These are phyloP conservation scores for Primulina eburnea DNA, from an alignment of 257 asterid genomes.

Conservation along the genomic window DNA sequence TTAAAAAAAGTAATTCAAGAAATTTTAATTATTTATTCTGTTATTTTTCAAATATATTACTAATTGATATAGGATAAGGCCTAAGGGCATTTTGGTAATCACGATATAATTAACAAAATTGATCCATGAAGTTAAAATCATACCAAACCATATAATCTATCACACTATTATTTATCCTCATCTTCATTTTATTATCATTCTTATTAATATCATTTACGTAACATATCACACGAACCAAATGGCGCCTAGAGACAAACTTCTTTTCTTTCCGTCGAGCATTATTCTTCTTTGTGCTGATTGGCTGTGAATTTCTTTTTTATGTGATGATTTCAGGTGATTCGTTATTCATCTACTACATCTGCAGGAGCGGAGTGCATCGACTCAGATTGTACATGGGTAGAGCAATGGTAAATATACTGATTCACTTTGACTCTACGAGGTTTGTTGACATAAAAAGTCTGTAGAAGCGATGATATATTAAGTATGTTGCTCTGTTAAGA, in stretches of 20 bases:
- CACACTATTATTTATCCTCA: too few species aligned
- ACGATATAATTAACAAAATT: too few species aligned
- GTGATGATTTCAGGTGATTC: conserved; percentile 66
- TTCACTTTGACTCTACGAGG: conserved; percentile 9
- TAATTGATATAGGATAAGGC: too few species aligned
- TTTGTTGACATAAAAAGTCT: conserved; percentile 11
- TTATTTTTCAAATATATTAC: too few species aligned
- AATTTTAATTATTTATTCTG: too few species aligned
- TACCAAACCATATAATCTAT: too few species aligned
- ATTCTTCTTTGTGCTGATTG: conserved; percentile 16
- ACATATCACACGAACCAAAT: too few species aligned
- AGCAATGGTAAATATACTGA: conserved; percentile 70
- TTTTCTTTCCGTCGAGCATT: neutral
- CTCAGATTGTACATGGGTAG: conserved; percentile 89
- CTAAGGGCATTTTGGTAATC: too few species aligned
- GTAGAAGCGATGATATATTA: conserved; percentile 7
- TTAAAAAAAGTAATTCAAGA: too few species aligned
- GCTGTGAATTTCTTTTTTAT: conserved; percentile 27
- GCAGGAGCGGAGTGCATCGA: conserved; percentile 99
- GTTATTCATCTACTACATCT: conserved; percentile 75
- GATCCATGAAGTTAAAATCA: too few species aligned
- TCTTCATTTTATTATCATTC: too few species aligned
- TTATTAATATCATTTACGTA: too few species aligned
- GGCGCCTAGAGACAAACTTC: conserved; percentile 4
- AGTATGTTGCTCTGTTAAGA: neutral